Conservation (phyloP, 345 rosid genomes). For the Rhodomyrtus tomentosa region DNA sequence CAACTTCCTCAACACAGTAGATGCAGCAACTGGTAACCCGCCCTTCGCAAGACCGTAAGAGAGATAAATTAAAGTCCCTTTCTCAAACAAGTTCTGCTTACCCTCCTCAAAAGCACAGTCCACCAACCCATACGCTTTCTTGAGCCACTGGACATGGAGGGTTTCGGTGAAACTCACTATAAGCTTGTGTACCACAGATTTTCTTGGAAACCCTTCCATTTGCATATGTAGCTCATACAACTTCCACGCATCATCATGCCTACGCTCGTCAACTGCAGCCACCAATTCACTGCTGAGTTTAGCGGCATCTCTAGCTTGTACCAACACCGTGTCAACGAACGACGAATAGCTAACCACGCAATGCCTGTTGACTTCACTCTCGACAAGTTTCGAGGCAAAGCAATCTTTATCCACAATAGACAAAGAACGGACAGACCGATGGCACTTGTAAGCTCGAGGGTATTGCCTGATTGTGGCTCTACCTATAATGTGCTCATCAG, state of each 20-base stretch:
- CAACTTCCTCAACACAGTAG: constrained; percentile 68
- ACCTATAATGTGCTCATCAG: background rate
- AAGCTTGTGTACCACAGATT: constrained; percentile 51
- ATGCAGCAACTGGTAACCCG: constrained; percentile 56
- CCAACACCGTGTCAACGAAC: constrained; percentile 43
- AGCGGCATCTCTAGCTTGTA: constrained; percentile 75
- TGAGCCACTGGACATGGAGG: constrained; percentile 48
- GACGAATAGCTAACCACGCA: constrained; percentile 14
- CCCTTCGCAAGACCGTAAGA: constrained; percentile 66
- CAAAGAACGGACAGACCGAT: background rate
- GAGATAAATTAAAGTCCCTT: constrained; percentile 63
- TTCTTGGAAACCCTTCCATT: constrained; percentile 82
- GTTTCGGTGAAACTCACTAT: constrained; percentile 45
- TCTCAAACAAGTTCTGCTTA: constrained; percentile 69
- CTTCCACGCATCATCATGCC: constrained; percentile 51
- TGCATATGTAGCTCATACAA: constrained; percentile 62
- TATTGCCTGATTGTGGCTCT: background rate
- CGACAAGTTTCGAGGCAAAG: background rate
- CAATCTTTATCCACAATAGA: background rate
- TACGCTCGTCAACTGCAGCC: constrained; percentile 43
- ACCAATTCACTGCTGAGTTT: constrained; percentile 51
- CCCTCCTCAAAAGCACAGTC: constrained; percentile 62
- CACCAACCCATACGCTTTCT: constrained; percentile 50
- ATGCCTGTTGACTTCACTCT: background rate
- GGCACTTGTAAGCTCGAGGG: background rate